Evolutionary conservation across 2,329 filamentous ascomycete genomes (phyloP).

Genomic region (Pseudogymnoascus sp.): DNA sequence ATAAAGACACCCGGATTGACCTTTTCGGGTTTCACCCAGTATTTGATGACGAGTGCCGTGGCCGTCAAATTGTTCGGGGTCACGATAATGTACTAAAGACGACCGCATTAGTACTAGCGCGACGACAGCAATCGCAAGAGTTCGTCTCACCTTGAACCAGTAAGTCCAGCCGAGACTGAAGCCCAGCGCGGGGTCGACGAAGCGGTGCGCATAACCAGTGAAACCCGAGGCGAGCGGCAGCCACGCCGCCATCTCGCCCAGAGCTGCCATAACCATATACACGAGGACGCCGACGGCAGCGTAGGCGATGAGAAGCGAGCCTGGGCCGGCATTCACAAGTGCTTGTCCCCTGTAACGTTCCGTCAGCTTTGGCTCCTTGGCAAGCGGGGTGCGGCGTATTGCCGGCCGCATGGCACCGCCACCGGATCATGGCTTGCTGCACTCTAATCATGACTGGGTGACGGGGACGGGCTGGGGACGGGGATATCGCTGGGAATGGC

Average conservation of each 20-base stretch:
- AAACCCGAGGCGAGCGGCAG: conserved; percentile 71
- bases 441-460: conserved; percentile 23
- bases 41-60: conserved; percentile 68
- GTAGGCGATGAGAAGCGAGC: conserved; percentile 64
- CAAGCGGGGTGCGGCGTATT: conserved; percentile 35
- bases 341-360: conserved; percentile 14
- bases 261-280: conserved; percentile 71
- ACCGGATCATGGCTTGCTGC: conserved; percentile 16
- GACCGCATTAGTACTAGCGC: neutral
- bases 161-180: conserved; percentile 53
- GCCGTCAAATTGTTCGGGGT: conserved; percentile 81
- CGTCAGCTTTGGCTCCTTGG: conserved; percentile 14
- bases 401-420: conserved; percentile 8
- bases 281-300: conserved; percentile 62
- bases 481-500: neutral
- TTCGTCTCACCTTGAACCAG: conserved; percentile 23
- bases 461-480: neutral
- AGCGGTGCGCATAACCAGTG: conserved; percentile 70
- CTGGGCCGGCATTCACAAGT: conserved; percentile 39
- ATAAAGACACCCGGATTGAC: conserved; percentile 78
- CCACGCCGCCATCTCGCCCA: conserved; percentile 82
- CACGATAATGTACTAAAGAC: conserved; percentile 66
- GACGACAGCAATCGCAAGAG: conserved; percentile 13
- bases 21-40: conserved; percentile 57
- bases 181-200: conserved; percentile 71